These are phyloP conservation scores for Magnolia kwangsiensis DNA, from an alignment of 164 flowering plant genomes.

Conservation along the genomic window DNA sequence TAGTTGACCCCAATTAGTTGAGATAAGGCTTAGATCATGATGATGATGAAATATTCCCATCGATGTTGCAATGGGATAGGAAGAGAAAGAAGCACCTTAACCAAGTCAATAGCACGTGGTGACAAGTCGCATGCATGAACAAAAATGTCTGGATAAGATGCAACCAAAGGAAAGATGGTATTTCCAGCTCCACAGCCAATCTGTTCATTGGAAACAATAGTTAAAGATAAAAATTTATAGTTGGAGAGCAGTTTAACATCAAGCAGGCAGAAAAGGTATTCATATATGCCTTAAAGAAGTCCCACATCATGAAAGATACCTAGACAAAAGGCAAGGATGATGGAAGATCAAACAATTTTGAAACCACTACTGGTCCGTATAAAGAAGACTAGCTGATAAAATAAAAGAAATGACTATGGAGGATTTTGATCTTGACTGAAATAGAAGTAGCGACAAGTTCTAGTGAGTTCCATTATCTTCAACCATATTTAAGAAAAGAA, in stretches of 20 bases:
- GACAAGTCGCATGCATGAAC: constrained; percentile 97
- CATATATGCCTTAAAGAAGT: background rate
- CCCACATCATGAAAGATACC: no score
- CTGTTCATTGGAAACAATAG: constrained; percentile 30
- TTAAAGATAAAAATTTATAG: background rate
- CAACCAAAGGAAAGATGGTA: constrained; percentile 79
- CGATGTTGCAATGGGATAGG: background rate
- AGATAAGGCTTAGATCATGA: no score
- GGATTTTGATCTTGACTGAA: no score
- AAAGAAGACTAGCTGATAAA: no score
- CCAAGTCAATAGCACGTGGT: constrained; percentile 79
- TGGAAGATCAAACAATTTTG: no score
- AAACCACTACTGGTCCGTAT: no score
- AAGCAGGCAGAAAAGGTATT: background rate
- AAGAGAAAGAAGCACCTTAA: constrained; percentile 54
- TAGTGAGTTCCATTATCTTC: no score
- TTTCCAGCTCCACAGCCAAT: constrained; percentile 99
- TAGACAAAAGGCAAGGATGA: no score
- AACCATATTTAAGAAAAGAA: no score
- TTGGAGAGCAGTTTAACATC: background rate
- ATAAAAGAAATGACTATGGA: no score
- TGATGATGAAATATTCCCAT: background rate
- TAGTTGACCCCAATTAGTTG: no score
- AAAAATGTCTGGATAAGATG: constrained; percentile 66
- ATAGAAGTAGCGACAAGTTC: no score